phyloP scores from a whole-genome alignment of 306 rosid species.

The Glycine soja region DNA sequence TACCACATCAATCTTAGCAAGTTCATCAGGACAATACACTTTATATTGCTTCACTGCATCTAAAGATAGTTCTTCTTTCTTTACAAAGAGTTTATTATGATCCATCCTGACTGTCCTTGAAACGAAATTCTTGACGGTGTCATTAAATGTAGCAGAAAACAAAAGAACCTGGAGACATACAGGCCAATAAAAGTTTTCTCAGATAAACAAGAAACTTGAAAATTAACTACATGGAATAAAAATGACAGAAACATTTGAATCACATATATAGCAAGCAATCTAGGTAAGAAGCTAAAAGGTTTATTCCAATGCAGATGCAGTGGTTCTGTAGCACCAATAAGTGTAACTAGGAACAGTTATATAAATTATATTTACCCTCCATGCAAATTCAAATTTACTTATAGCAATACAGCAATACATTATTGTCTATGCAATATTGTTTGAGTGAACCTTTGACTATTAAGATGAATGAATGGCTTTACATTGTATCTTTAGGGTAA shows the following conservation, averaged over 20 bases:
- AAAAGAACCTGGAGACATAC: slow-evolving; percentile 70
- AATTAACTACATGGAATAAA: not conserved
- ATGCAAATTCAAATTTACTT: not conserved
- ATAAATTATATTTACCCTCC: not conserved
- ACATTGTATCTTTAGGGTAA: not conserved
- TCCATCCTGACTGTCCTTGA: slow-evolving; percentile 65
- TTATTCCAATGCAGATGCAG: not conserved
- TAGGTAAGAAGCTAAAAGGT: not conserved
- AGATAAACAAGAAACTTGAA: slow-evolving; percentile 1
- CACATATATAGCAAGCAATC: slow-evolving; percentile 14
- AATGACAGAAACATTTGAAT: slow-evolving; percentile 15
- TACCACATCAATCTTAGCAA: slow-evolving; percentile 64
- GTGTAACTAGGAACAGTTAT: not conserved
- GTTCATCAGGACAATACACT: slow-evolving; percentile 76
- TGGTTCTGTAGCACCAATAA: not conserved
- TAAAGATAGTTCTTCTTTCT: slow-evolving; percentile 77
- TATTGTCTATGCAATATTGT: not conserved
- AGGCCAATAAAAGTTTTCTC: slow-evolving; percentile 1
- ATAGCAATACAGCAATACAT: slow-evolving; percentile 15
- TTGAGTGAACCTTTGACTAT: not conserved
- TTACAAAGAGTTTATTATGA: slow-evolving; percentile 82
- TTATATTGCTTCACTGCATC: slow-evolving; percentile 86
- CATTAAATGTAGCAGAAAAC: slow-evolving; percentile 94
- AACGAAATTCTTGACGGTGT: slow-evolving; percentile 75
- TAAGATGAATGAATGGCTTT: slow-evolving; percentile 2